Conservation (phyloP, 805 yeast genomes). For the Candida insectalens region DNA sequence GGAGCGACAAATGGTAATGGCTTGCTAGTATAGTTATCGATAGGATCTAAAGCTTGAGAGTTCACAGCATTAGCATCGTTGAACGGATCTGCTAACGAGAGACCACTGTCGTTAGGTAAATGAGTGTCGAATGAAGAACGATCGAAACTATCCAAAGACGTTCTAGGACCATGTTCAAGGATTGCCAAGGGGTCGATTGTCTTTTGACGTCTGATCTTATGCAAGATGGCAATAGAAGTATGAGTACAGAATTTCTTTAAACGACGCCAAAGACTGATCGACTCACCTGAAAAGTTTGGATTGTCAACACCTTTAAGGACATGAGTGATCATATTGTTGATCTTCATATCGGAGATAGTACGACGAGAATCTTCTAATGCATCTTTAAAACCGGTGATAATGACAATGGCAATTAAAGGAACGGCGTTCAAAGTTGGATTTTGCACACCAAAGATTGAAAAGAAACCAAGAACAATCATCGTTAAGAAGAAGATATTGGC, state of each 20-base stretch:
- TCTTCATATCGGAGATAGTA: slow-evolving; percentile 60
- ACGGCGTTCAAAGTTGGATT: slow-evolving; percentile 67
- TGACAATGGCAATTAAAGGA: slow-evolving; percentile 70
- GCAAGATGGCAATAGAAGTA: slow-evolving; percentile 8
- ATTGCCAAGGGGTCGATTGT: slow-evolving; percentile 19
- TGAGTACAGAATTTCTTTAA: slow-evolving; percentile 40
- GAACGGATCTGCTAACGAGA: slow-evolving; percentile 19
- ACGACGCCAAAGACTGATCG: slow-evolving; percentile 57
- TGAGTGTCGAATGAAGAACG: slow-evolving; percentile 11
- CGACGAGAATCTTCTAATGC: slow-evolving; percentile 76
- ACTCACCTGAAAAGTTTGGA: slow-evolving; percentile 53
- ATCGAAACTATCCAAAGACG: slow-evolving; percentile 26
- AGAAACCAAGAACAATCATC: slow-evolving; percentile 71
- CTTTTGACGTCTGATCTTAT: slow-evolving; percentile 15
- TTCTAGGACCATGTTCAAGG: slow-evolving; percentile 12
- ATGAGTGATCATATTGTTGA: slow-evolving; percentile 67
- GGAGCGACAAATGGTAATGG: slow-evolving; percentile 22
- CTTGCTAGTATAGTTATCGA: slow-evolving; percentile 5
- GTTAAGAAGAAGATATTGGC: slow-evolving; percentile 85
- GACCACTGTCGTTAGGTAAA: slow-evolving; percentile 6
- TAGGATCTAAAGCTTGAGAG: slow-evolving; percentile 1
- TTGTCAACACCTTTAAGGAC: slow-evolving; percentile 47
- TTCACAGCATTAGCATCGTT: slow-evolving; percentile 10
- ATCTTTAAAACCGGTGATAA: slow-evolving; percentile 68
- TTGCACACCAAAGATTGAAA: slow-evolving; percentile 72